Percentiles rank a stretch among this genome's conserved stretches.
Evolutionary conservation across 1,284 basidiomycete genomes (phyloP).

Genomic region (Amylostereum areolatum): DNA sequence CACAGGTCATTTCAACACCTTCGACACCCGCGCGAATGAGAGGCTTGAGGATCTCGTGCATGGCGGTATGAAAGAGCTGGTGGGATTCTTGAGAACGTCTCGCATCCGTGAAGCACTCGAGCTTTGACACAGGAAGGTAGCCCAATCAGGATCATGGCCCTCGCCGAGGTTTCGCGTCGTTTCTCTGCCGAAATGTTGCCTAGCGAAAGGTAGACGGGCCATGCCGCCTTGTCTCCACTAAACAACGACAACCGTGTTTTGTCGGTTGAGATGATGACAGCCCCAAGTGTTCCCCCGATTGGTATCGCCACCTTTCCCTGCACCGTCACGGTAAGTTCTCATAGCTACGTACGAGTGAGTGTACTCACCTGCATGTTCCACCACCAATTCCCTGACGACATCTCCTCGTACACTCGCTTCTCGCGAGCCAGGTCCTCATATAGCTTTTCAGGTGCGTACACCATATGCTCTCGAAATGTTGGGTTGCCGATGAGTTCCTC

Average conservation of each 20-base stretch:
- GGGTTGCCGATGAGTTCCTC: slow-evolving; percentile 27
- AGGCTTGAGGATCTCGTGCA: slow-evolving; percentile 15
- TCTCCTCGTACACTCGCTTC: slow-evolving; percentile 12
- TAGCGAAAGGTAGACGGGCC: slow-evolving; percentile 3
- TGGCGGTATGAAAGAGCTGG: slow-evolving; percentile 23
- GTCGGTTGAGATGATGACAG: slow-evolving; percentile 7
- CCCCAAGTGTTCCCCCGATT: slow-evolving; percentile 12
- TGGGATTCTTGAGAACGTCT: slow-evolving; percentile 8
- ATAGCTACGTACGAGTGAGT: slow-evolving; percentile 1
- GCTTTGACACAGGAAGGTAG: slow-evolving; percentile 11
- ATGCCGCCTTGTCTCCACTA: slow-evolving; percentile 1
- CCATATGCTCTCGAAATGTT: slow-evolving; percentile 15
- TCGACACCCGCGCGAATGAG: slow-evolving; percentile 14
- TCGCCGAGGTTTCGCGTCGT: neutral
- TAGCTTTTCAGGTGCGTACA: slow-evolving; percentile 18
- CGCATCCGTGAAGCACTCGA: slow-evolving; percentile 14
- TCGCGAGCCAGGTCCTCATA: slow-evolving; percentile 11
- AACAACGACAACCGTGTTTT: slow-evolving; percentile 3
- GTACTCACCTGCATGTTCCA: slow-evolving; percentile 19
- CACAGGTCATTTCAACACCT: slow-evolving; percentile 19
- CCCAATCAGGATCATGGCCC: slow-evolving; percentile 6
- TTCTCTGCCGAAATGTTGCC: neutral
- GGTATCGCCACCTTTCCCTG: slow-evolving; percentile 14
- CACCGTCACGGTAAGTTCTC: neutral
- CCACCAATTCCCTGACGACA: slow-evolving; percentile 22